These are phyloP conservation scores for Metschnikowia colocasiae DNA, from an alignment of 805 yeast genomes.

Conservation along the genomic window DNA sequence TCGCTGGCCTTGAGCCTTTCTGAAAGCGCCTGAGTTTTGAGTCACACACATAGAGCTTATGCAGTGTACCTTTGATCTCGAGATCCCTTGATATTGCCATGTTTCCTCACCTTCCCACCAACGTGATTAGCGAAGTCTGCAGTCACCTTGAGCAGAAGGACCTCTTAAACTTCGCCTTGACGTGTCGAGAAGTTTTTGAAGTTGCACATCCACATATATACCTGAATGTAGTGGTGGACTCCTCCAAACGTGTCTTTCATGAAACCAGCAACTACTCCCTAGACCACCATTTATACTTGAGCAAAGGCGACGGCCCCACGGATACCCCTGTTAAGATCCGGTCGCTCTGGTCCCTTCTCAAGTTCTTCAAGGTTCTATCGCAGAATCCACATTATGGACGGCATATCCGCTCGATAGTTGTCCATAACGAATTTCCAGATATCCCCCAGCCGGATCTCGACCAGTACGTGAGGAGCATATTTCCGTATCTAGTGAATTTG, in stretches of 20 bases:
- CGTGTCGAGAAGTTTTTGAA: constrained; percentile 7
- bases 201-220: constrained; percentile 10
- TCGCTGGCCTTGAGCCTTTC: background rate
- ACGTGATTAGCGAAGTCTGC: constrained; percentile 8
- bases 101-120: constrained; percentile 10
- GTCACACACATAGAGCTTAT: background rate
- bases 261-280: background rate
- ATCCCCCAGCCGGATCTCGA: constrained; percentile 13
- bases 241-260: constrained; percentile 9
- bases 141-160: constrained; percentile 13
- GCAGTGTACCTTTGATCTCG: background rate
- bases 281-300: background rate
- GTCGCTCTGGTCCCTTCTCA: constrained; percentile 15
- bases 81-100: background rate
- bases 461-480: constrained; percentile 3
- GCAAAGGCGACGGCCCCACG: background rate
- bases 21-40: background rate
- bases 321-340: constrained; percentile 14
- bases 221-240: constrained; percentile 13
- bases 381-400: constrained; percentile 8
- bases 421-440: constrained; percentile 13
- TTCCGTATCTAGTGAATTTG: constrained; percentile 11
- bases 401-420: constrained; percentile 7
- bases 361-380: constrained; percentile 12
- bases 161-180: constrained; percentile 12